These are phyloP conservation scores for Penicillium sp. DNA, from an alignment of 2,329 filamentous ascomycete species.

Conservation along the genomic window DNA sequence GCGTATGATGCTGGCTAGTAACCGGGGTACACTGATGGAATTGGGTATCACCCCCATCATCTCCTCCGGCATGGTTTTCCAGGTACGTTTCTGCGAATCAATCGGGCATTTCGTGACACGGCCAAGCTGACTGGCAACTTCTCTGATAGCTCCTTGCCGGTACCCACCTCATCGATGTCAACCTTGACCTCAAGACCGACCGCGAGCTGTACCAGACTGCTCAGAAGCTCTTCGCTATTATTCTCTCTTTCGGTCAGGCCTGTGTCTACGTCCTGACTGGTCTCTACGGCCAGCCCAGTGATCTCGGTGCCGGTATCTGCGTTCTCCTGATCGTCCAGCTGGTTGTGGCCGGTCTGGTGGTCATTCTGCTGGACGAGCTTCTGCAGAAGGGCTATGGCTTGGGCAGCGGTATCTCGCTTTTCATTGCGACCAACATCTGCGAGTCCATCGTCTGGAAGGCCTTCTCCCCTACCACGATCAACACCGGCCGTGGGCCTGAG, in stretches of 20 bases:
- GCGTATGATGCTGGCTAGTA: constrained; percentile 99
- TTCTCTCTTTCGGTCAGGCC: constrained; percentile 93
- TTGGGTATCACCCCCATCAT: constrained; percentile 98
- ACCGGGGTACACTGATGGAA: constrained; percentile 93
- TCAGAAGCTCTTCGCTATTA: constrained; percentile 97
- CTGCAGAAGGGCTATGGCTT: constrained; percentile 99
- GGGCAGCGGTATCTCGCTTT: constrained; percentile 96
- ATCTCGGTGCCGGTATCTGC: constrained; percentile 96
- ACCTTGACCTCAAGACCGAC: constrained; percentile 99
- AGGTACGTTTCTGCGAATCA: constrained; percentile 46
- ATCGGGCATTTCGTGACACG: background rate
- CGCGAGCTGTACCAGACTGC: constrained; percentile 99
- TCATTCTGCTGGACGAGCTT: constrained; percentile 97
- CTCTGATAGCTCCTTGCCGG: constrained; percentile 72
- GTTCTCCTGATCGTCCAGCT: constrained; percentile 97
- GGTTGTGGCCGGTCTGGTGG: constrained; percentile 93
- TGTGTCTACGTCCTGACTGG: constrained; percentile 98
- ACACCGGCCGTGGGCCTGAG: constrained; percentile 97
- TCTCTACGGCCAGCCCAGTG: constrained; percentile 92
- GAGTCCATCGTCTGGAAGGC: constrained; percentile 99
- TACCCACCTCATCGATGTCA: constrained; percentile 99
- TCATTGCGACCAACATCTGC: constrained; percentile 99
- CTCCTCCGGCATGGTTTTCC: constrained; percentile 99
- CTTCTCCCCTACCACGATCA: constrained; percentile 98
- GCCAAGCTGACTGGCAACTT: constrained; percentile 13